Percentiles rank a stretch among this genome's conserved stretches.
Evolutionary conservation across 1,284 basidiomycete species (phyloP).

Genomic region (Heterobasidion parviporum): DNA sequence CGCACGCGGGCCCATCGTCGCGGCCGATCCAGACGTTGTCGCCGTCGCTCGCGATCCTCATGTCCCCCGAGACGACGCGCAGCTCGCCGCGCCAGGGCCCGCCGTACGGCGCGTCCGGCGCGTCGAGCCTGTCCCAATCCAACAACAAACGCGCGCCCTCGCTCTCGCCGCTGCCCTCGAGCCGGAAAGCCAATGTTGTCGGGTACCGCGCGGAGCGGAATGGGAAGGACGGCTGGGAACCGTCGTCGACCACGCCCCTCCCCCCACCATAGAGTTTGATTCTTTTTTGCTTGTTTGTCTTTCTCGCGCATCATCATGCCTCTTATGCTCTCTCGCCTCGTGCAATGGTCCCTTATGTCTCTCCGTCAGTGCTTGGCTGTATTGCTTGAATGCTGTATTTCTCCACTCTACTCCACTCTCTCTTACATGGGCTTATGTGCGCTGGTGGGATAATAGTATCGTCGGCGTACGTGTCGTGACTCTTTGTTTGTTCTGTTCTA

Average conservation of each 20-base stretch:
- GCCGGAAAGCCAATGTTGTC: background rate
- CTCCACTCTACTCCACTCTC: background rate
- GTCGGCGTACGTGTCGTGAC: background rate
- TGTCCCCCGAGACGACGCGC: conserved; percentile 22
- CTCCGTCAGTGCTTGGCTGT: background rate
- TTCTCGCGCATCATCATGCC: background rate
- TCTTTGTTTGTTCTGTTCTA: background rate
- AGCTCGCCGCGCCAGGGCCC: conserved; percentile 1
- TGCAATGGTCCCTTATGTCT: background rate
- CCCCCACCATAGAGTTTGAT: background rate
- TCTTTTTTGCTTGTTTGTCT: background rate
- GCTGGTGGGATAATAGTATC: background rate
- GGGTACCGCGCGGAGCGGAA: background rate
- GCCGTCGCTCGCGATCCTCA: conserved; percentile 33
- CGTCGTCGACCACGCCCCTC: background rate
- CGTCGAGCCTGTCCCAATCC: background rate
- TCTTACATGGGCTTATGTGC: background rate
- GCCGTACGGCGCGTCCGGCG: conserved; percentile 3
- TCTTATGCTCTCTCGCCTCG: background rate
- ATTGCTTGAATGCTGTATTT: background rate
- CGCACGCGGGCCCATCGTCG: background rate
- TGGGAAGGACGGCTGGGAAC: background rate
- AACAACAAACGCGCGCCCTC: background rate
- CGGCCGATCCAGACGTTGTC: conserved; percentile 35
- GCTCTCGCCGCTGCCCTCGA: background rate